phyloP scores from a whole-genome alignment of 768 basidiomycete genomes.

The Amanita inopinata region DNA sequence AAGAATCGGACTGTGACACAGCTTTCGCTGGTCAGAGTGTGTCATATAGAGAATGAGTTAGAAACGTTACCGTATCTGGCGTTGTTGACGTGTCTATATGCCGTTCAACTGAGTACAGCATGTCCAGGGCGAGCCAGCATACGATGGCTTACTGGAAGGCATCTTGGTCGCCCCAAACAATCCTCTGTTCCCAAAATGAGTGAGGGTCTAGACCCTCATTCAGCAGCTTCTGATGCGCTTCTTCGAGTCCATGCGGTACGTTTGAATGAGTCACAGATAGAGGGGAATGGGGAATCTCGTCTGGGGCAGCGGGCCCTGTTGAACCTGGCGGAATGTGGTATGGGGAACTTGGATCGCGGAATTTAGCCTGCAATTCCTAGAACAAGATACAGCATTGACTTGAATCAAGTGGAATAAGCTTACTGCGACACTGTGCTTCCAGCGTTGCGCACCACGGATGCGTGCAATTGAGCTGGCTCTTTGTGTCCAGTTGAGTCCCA shows the following conservation, averaged over 20 bases:
- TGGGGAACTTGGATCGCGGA: constrained; percentile 56
- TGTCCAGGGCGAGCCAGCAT: too few species aligned
- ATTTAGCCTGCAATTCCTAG: constrained; percentile 53
- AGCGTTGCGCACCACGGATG: not conserved
- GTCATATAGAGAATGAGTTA: not conserved
- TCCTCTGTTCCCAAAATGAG: constrained; percentile 69
- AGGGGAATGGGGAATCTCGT: constrained; percentile 24
- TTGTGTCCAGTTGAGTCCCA: not conserved
- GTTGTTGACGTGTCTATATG: constrained; percentile 8
- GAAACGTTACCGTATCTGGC: constrained; percentile 7
- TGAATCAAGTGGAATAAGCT: not conserved
- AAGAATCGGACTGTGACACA: constrained; percentile 6
- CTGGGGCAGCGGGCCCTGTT: constrained; percentile 49
- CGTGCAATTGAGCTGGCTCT: not conserved
- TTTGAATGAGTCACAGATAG: constrained; percentile 11
- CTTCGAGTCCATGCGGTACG: constrained; percentile 18
- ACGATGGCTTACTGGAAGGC: constrained; percentile 74
- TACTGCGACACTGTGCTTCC: constrained; percentile 1
- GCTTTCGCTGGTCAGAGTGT: not conserved
- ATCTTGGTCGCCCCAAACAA: constrained; percentile 78
- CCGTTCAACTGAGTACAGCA: too few species aligned
- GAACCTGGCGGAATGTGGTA: constrained; percentile 53
- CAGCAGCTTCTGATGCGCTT: constrained; percentile 33
- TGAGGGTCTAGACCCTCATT: constrained; percentile 44
- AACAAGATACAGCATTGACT: not conserved